Evolutionary conservation across 352 stramenopile genomes (phyloP).

Genomic region (Thalassiosira hispida): DNA sequence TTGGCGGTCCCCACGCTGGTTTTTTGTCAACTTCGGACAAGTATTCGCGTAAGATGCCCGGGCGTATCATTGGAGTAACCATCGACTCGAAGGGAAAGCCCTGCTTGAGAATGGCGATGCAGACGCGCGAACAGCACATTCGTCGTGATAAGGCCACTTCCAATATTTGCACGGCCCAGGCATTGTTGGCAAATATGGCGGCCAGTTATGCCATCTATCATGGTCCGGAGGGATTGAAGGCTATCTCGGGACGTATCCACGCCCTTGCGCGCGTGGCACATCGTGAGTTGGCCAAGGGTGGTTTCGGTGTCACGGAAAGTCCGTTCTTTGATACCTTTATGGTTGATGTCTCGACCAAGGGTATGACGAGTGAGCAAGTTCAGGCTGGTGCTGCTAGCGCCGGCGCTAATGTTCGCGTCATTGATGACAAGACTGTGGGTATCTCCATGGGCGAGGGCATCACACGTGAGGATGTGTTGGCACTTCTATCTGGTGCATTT

Average conservation of each 20-base stretch:
- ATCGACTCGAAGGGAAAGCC: constrained; percentile 95
- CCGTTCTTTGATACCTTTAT: constrained; percentile 98
- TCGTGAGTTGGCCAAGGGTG: constrained; percentile 85
- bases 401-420: constrained; percentile 82
- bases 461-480: constrained; percentile 89
- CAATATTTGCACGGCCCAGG: constrained; percentile 99
- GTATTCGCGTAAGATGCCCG: constrained; percentile 97
- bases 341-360: constrained; percentile 88
- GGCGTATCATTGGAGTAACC: constrained; percentile 98
- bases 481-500: constrained; percentile 88
- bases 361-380: constrained; percentile 87
- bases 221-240: constrained; percentile 93
- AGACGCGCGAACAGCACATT: constrained; percentile 98
- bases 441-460: constrained; percentile 97
- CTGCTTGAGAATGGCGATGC: constrained; percentile 98
- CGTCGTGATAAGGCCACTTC: constrained; percentile 98
- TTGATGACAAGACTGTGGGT: constrained; percentile 89
- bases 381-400: constrained; percentile 72
- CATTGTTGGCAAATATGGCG: constrained; percentile 98
- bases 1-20: constrained; percentile 96
- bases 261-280: constrained; percentile 90
- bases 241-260: constrained; percentile 94
- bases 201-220: constrained; percentile 98
- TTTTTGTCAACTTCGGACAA: constrained; percentile 96
- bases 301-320: constrained; percentile 86